Base-by-base conservation (phyloP, 2,329 filamentous ascomycete genomes). In the Stromatinia cepivora region DNA sequence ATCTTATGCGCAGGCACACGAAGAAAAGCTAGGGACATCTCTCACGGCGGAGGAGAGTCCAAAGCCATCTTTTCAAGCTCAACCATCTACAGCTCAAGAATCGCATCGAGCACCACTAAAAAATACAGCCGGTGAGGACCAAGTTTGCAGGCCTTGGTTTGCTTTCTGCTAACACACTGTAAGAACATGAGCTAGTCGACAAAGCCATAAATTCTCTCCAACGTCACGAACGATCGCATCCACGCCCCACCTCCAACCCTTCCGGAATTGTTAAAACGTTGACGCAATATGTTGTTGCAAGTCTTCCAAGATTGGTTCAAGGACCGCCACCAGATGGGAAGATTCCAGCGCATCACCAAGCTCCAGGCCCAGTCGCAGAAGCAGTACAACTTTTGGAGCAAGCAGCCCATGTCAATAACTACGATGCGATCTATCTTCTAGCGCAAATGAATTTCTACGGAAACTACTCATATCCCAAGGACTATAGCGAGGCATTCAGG, bases 391-490 rank as follows among this genome's bases (percentile, higher is more conserved):
- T 90, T 46, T 80, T 92, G 70, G 83, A 87, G 74, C 80, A 84
- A 64, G 87, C 88, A 46, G 87, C 87, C 4, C 79, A 83, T 10
- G 76, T 83, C 56, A 75, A 79, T 56, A 84, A 93, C 77, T 86
- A 92, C 2, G 94, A 99, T 79, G 95, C 95, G 7, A 87, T 98
- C 58, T 97, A 91, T 77, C 84, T 97, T 22, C 85, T 99, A 34
- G 95, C 92, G 25, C 92, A 99, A 79, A 90, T 99, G 85, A 97
- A 96, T 82, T 98, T 98, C 80, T 93, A 95, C 76, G 95, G 95
- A 78, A 97, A 98, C 80, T 97, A 90, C 80, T 91, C 92, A 31
- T 87, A 97, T 76, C 94, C 94, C 1, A 86, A 90, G 73, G 89
- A 97, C 78, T 93, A 97, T 74, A 84, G 86, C 45, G 84, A 87